Percentiles rank a stretch among this genome's conserved stretches.
Evolutionary conservation across 345 rosid species (phyloP).

Genomic region (Mangifera indica): DNA sequence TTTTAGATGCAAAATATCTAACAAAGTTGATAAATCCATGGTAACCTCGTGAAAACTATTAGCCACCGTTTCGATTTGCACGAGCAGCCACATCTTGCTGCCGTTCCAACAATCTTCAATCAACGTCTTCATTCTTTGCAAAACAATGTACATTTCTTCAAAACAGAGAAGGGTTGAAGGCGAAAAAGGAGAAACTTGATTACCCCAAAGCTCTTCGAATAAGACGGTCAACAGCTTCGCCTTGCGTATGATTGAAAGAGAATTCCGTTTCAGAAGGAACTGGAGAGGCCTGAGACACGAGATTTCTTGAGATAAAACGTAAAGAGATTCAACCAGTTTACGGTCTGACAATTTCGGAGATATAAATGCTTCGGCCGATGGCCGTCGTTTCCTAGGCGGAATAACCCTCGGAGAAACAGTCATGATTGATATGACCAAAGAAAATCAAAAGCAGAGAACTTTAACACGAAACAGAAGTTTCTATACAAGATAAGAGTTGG

Average conservation of each 20-base stretch:
- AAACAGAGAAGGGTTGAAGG: conserved; percentile 62
- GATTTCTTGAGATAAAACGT: conserved; percentile 56
- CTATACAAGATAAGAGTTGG: conserved; percentile 5
- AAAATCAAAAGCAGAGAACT: no score
- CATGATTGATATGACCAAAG: no score
- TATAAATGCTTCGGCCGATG: conserved; percentile 53
- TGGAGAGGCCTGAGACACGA: conserved; percentile 49
- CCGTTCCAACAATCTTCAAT: conserved; percentile 65
- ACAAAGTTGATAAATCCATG: conserved; percentile 63
- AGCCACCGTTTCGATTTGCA: conserved; percentile 49
- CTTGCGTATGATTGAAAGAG: conserved; percentile 54
- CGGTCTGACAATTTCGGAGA: conserved; percentile 55
- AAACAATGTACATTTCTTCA: conserved; percentile 72
- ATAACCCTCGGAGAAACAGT: conserved; percentile 54
- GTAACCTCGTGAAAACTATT: conserved; percentile 62
- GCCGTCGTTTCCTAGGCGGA: conserved; percentile 76
- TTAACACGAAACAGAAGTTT: no score
- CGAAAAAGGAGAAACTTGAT: conserved; percentile 27
- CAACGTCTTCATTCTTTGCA: conserved; percentile 64
- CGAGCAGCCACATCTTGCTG: conserved; percentile 69
- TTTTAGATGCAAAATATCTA: conserved; percentile 65
- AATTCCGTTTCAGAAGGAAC: conserved; percentile 47
- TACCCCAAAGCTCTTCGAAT: conserved; percentile 67
- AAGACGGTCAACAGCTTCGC: conserved; percentile 49
- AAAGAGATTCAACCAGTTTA: conserved; percentile 53